These are phyloP conservation scores for Aspergillus bertholletiae DNA, from an alignment of 495 filamentous ascomycete species.

Conservation along the genomic window DNA sequence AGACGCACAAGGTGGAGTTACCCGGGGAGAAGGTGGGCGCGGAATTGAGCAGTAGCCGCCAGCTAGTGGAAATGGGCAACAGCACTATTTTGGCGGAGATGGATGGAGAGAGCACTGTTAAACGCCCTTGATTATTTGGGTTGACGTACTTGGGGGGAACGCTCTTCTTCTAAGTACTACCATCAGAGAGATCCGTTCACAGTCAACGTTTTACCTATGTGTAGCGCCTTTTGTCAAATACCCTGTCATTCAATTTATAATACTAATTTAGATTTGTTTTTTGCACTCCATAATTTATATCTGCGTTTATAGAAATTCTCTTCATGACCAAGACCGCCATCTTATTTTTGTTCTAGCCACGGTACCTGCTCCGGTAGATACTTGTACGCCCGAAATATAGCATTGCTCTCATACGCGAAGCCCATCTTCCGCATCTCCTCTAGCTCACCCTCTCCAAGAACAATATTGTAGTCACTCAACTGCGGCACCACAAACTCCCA, in stretches of 20 bases:
- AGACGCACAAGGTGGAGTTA: background rate
- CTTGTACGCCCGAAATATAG: slow-evolving; percentile 36
- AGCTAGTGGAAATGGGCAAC: too few relatives aligned
- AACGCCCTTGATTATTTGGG: background rate
- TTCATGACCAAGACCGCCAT: background rate
- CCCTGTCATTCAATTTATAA: background rate
- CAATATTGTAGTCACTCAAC: slow-evolving; percentile 24
- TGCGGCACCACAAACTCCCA: slow-evolving; percentile 37
- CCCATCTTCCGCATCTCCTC: slow-evolving; percentile 22
- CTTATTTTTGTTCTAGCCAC: slow-evolving; percentile 14
- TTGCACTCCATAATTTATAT: background rate
- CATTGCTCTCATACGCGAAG: slow-evolving; percentile 33
- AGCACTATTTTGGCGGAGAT: too few relatives aligned
- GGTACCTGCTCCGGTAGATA: slow-evolving; percentile 30
- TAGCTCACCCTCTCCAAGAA: slow-evolving; percentile 1
- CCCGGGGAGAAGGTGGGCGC: background rate
- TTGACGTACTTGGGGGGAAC: too few relatives aligned
- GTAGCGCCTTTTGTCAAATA: background rate
- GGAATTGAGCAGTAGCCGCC: background rate
- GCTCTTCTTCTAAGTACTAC: too few relatives aligned
- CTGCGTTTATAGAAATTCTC: background rate
- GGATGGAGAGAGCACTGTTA: background rate
- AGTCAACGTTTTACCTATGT: too few relatives aligned
- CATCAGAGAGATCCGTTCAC: too few relatives aligned
- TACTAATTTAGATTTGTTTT: background rate